Base-by-base conservation (phyloP, 495 filamentous ascomycete species). In the Amorphotheca resinae region DNA sequence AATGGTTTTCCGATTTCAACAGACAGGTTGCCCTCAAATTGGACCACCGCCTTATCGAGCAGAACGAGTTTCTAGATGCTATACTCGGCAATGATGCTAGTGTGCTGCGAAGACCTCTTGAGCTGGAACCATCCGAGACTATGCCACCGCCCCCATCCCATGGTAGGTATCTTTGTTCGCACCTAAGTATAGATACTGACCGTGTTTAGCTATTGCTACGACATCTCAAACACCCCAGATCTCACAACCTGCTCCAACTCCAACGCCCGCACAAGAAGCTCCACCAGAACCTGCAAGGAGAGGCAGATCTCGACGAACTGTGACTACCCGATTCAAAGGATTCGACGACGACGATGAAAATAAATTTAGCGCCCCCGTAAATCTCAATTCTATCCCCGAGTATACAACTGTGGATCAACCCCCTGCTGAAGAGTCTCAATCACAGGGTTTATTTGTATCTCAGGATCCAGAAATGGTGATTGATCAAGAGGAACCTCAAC, bases 51-150 rank as follows among this genome's bases (percentile, higher is more conserved):
- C 76, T 88, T 16, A 79, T 95, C 36, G 79, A 88, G 42, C 91
- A 95, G 58, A 86, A 80, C 37, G 88, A 95, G 49, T 95, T 98
- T 47, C 68, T 98, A 7, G 87, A 94, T 61, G 84, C 84, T 2
- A 95, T 98, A 36, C 59, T 96, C 14, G 76, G 63, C 9, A 80
- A 78, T 41, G 79, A 95, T 64, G 74, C 83, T 3, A 77, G 71
- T 42, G 62, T 68, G 20, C 63, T 95, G 14, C 74, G 80, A 44
- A 73, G 73, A 26, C 69, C 77, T 1, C 70, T 93, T 0, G 64
- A 68, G 43, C 56, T 55, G 15, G 52, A 59, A 12, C 32, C 33
- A 9, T 42, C 53, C 1, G 39, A 33, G 0, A 33, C 42, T 2
- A 33, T 44, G 3, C 42, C 49, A 12, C 44, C 49, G 8, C 46